These are phyloP conservation scores for Striga asiatica DNA, from an alignment of 257 asterid species.

Conservation along the genomic window DNA sequence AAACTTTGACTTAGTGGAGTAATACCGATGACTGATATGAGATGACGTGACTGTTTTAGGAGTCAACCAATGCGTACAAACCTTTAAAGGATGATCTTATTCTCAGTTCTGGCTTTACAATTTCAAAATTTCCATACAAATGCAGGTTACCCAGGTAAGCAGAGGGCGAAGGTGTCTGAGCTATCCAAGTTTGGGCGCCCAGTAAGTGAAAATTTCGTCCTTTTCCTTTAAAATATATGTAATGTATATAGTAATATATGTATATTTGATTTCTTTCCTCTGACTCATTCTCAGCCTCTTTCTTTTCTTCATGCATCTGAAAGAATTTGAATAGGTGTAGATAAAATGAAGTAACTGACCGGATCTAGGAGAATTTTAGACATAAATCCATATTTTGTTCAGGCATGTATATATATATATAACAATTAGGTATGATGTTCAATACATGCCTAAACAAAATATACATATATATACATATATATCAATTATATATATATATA, in stretches of 20 bases:
- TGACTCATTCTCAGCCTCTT: no score
- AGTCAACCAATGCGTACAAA: no score
- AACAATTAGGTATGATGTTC: no score
- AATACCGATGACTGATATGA: no score
- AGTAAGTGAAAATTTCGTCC: slow-evolving; percentile 30
- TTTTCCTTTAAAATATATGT: neutral
- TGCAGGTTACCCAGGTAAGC: slow-evolving; percentile 80
- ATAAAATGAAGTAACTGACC: no score
- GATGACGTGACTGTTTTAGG: no score
- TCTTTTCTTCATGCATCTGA: no score
- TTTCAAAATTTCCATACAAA: neutral
- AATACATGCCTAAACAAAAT: no score
- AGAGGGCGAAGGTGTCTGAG: slow-evolving; percentile 68
- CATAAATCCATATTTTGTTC: neutral
- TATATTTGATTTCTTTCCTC: no score
- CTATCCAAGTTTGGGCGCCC: slow-evolving; percentile 89
- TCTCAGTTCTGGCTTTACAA: neutral
- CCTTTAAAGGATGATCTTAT: neutral
- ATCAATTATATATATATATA: no score
- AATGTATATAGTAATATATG: no score
- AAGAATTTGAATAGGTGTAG: no score
- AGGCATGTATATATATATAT: neutral
- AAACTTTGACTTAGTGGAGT: neutral
- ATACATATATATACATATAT: neutral
- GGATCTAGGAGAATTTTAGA: neutral